Evolutionary conservation across 2,329 filamentous ascomycete genomes (phyloP).

Genomic region (Trichoderma lentiforme): DNA sequence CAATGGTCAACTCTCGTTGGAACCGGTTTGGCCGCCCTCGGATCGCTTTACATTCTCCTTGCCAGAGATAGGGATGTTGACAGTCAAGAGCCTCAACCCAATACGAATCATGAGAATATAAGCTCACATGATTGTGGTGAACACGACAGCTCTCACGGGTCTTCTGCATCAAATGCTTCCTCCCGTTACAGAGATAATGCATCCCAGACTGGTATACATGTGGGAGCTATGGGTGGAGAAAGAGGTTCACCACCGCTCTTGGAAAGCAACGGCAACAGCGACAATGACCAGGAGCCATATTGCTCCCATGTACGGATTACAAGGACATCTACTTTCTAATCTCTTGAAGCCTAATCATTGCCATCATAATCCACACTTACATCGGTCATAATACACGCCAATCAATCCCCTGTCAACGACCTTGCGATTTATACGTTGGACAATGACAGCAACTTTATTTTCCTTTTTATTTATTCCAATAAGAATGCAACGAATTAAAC

Average conservation of each 20-base stretch:
- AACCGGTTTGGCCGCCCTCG: constrained; percentile 54
- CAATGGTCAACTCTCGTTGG: constrained; percentile 61
- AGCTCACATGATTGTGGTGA: constrained; percentile 18
- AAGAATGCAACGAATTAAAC: not conserved
- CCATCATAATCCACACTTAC: not conserved
- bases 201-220: not conserved
- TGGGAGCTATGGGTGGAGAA: not conserved
- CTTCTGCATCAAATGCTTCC: not conserved
- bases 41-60: constrained; percentile 55
- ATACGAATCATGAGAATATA: not conserved
- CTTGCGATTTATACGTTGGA: not conserved
- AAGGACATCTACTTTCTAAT: not conserved
- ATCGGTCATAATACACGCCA: not conserved
- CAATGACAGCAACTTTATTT: not conserved
- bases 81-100: constrained; percentile 2
- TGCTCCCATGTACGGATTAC: not conserved
- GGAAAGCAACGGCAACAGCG: not conserved
- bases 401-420: not conserved
- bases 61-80: constrained; percentile 31
- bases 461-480: not conserved
- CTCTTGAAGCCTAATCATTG: not conserved
- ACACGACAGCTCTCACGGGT: not conserved
- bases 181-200: not conserved
- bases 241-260: not conserved
- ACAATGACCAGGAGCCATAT: not conserved